phyloP scores from a whole-genome alignment of 208 protist genomes.

The Herpetomonas muscarum region DNA sequence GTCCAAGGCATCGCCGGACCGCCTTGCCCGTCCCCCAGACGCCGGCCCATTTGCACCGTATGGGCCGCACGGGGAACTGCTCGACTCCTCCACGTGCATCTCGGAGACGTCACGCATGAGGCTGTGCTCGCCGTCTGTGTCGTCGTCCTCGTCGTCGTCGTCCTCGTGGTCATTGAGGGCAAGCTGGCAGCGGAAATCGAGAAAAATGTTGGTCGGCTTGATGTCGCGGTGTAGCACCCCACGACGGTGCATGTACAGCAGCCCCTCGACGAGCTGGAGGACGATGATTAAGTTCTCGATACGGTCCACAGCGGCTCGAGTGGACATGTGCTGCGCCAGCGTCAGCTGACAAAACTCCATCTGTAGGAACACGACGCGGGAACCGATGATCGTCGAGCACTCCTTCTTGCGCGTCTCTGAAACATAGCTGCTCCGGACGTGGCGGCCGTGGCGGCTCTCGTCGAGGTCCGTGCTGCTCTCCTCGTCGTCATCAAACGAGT shows the following conservation, averaged over 20 bases:
- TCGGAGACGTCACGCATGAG: background rate
- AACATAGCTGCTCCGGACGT: too few species aligned
- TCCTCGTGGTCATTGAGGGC: slow-evolving; percentile 9
- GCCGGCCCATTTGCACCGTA: too few species aligned
- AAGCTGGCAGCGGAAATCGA: slow-evolving; percentile 71
- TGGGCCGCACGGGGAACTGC: background rate
- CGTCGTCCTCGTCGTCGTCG: slow-evolving; percentile 22
- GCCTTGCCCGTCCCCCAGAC: too few species aligned
- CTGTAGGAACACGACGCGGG: slow-evolving; percentile 77
- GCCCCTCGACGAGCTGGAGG: slow-evolving; percentile 49
- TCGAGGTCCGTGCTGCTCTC: too few species aligned
- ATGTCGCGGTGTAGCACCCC: slow-evolving; percentile 80
- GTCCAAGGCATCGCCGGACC: too few species aligned
- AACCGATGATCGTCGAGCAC: slow-evolving; percentile 26
- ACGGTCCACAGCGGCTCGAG: slow-evolving; percentile 44
- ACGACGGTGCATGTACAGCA: slow-evolving; percentile 66
- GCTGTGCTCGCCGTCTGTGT: background rate
- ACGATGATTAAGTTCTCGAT: slow-evolving; percentile 77
- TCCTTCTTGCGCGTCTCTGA: slow-evolving; percentile 4
- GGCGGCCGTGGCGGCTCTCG: too few species aligned
- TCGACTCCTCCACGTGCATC: background rate
- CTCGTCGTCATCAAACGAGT: too few species aligned
- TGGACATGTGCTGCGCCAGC: slow-evolving; percentile 49
- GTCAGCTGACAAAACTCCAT: slow-evolving; percentile 86
- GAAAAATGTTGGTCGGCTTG: slow-evolving; percentile 84